Base-by-base conservation (phyloP, 352 stramenopile genomes). In the Globisporangium megalacanthum region DNA sequence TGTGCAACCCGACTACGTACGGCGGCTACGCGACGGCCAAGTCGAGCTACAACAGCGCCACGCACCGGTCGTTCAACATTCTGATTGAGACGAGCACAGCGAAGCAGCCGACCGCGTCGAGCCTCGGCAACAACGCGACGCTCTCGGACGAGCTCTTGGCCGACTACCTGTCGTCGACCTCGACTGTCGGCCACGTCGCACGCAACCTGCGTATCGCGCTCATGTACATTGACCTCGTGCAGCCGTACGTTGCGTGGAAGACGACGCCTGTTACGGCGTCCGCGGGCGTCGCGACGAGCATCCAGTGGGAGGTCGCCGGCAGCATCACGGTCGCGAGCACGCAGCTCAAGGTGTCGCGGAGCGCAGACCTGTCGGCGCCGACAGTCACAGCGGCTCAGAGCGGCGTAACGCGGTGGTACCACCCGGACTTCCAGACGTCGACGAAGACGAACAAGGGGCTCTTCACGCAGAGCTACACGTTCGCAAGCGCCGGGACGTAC, bases 11-110 rank as follows among this genome's bases (percentile, higher is more conserved):
- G 0, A 83, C 52, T 17, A 94, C 81, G 7, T 98, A 92, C 72
- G 88, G 88, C 9, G 94, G 94, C 10, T 99, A 98, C 68, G 53
- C 63, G 11, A 54, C 65, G 10, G 70, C 90, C 31, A 98, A 97
- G 66, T 98, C 94, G 0, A 49, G 75, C 13, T 98, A 99, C 75
- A 97, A 97, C 58, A 95, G 96, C 63, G 77, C 83, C 7, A 97
- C 86, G 13, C 79, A 98, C 47, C 86, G 96, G n/a, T 79, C 88
- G 11, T 98, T 98, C 65, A 98, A 98, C 52, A 96, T 99, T 63
- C 73, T 99, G 1, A 86, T 99, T 31, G 97, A 99, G 66, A 98
- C 95, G 4, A 97, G 88, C 29, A 67, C 96, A 56, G 72, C 54
- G 17, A 99, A 99, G 58, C 67, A 86, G 29, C 96, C 96, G 0